Percentiles rank a stretch among this genome's conserved stretches.
These are phyloP conservation scores for Blastobotrys muscicola DNA, from an alignment of 805 yeast species.

Conservation along the genomic window DNA sequence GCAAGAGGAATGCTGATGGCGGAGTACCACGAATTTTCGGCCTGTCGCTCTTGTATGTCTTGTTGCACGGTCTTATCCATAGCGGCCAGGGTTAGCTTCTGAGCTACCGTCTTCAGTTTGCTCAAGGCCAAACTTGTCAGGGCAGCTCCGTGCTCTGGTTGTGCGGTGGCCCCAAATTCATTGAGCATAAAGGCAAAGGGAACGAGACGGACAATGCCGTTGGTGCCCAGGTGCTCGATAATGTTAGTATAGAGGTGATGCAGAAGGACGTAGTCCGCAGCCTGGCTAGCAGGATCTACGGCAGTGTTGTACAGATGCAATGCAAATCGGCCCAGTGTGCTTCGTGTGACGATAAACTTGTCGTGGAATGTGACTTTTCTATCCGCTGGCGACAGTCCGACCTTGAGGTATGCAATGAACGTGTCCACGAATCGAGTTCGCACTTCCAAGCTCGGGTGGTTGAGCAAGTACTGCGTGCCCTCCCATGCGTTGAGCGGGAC, in stretches of 20 bases:
- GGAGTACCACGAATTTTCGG: slow-evolving; percentile 7
- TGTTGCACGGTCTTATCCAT: neutral
- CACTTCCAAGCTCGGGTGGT: slow-evolving; percentile 15
- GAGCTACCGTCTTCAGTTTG: slow-evolving; percentile 2
- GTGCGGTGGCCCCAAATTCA: slow-evolving; percentile 4
- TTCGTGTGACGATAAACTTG: slow-evolving; percentile 4
- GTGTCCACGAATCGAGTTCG: slow-evolving; percentile 17
- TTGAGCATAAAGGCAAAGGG: slow-evolving; percentile 12
- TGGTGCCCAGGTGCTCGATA: slow-evolving; percentile 6
- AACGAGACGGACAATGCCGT: slow-evolving; percentile 8
- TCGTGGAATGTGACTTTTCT: slow-evolving; percentile 1
- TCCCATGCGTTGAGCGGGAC: slow-evolving; percentile 23
- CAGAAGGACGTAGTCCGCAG: slow-evolving; percentile 4
- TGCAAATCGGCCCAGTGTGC: slow-evolving; percentile 9
- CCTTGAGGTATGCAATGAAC: slow-evolving; percentile 17
- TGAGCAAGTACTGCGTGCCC: slow-evolving; percentile 23
- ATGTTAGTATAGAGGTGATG: slow-evolving; percentile 7
- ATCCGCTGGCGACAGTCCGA: slow-evolving; percentile 7
- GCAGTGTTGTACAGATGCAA: slow-evolving; percentile 3
- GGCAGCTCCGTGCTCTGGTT: slow-evolving; percentile 8
- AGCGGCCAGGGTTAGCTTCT: neutral
- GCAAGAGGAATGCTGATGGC: slow-evolving; percentile 3
- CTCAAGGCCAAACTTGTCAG: slow-evolving; percentile 5
- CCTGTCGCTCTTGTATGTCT: slow-evolving; percentile 3
- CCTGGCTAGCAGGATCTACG: slow-evolving; percentile 3